A percentile compares a stretch with the other conserved stretches of the same genome.
Evolutionary conservation across 441 rosid species (phyloP).

Genomic region (Arabidopsis lyrata): DNA sequence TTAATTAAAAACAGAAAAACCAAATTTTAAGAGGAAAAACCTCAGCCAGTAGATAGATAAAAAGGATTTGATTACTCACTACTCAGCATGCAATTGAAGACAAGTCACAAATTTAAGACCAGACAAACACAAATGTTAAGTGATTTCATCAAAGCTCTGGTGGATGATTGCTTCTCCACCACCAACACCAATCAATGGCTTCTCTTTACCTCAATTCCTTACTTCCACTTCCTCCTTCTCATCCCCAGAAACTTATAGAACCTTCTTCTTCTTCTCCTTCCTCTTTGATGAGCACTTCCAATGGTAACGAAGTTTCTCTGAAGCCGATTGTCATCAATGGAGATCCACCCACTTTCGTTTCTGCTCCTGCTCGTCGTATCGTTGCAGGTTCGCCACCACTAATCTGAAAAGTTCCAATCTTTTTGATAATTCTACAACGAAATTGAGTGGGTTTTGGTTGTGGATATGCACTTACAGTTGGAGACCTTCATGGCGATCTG

Average conservation of each 20-base stretch:
- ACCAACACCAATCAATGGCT: conserved; percentile 59
- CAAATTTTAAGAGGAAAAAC: conserved; percentile 1
- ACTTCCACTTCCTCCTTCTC: conserved; percentile 55
- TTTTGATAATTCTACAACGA: conserved; percentile 7
- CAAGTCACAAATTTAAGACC: conserved; percentile 32
- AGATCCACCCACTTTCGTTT: conserved; percentile 86
- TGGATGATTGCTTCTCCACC: conserved; percentile 32
- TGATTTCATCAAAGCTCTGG: conserved; percentile 31
- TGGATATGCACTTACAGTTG: conserved; percentile 58
- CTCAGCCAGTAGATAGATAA: conserved; percentile 43
- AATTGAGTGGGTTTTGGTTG: conserved; percentile 8
- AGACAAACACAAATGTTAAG: conserved; percentile 25
- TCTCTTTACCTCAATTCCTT: conserved; percentile 67
- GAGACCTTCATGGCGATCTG: conserved; percentile 93
- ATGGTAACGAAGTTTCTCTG: conserved; percentile 42
- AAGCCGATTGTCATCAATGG: conserved; percentile 79
- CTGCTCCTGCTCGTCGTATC: conserved; percentile 93
- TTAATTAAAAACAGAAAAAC: not conserved
- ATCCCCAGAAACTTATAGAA: conserved; percentile 52
- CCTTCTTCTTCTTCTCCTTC: conserved; percentile 45
- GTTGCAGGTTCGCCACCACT: conserved; percentile 62
- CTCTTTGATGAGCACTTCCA: conserved; percentile 43
- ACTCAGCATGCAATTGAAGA: conserved; percentile 34
- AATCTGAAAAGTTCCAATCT: conserved; percentile 5
- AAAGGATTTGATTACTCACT: conserved; percentile 1